Conservation (phyloP, 2,329 filamentous ascomycete species). For the Arthrobotrys pseudoclavata region DNA sequence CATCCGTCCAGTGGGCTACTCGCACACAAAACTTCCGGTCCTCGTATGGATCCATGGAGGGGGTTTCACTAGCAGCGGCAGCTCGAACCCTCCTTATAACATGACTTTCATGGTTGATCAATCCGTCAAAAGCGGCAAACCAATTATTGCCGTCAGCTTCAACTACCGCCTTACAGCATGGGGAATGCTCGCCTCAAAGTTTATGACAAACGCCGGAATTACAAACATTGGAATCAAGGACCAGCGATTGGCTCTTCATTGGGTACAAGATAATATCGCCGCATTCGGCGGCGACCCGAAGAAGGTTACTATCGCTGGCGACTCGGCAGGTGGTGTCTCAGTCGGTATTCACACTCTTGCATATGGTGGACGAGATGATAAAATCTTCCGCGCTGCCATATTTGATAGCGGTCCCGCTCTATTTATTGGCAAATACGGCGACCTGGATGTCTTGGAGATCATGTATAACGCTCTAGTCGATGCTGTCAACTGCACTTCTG, state of each 20-base stretch:
- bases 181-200: constrained; percentile 79
- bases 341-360: constrained; percentile 57
- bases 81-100: constrained; percentile 67
- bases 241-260: constrained; percentile 79
- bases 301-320: constrained; percentile 85
- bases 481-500: constrained; percentile 72
- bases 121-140: constrained; percentile 70
- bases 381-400: constrained; percentile 71
- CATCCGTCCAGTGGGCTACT: constrained; percentile 62
- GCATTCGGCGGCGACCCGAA: constrained; percentile 82
- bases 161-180: constrained; percentile 84
- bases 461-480: constrained; percentile 75
- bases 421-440: constrained; percentile 68
- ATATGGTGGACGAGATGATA: constrained; percentile 67
- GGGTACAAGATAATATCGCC: constrained; percentile 82
- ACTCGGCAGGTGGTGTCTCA: constrained; percentile 72
- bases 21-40: constrained; percentile 67
- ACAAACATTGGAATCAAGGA: constrained; percentile 80
- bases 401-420: constrained; percentile 69
- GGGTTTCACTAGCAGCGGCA: constrained; percentile 67
- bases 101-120: constrained; percentile 75
- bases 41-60: constrained; percentile 70
- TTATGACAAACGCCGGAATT: constrained; percentile 66
- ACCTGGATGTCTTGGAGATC: constrained; percentile 74
- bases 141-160: constrained; percentile 78